Conservation (phyloP, 805 yeast genomes). For the Candida qinlingensis region DNA sequence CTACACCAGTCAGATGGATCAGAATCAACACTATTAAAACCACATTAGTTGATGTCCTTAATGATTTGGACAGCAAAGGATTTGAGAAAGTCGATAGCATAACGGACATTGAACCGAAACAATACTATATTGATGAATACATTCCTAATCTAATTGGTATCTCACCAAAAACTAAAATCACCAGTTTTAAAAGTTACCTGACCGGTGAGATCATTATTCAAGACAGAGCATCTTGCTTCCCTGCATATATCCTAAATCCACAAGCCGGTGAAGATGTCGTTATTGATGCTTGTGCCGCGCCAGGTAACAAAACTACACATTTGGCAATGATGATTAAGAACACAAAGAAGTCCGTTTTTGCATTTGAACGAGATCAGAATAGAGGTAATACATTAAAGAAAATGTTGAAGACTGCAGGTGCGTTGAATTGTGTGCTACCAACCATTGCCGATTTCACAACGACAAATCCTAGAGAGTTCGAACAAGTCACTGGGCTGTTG, state of each 20-base stretch:
- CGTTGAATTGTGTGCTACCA: slow-evolving; percentile 35
- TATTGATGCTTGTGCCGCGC: slow-evolving; percentile 96
- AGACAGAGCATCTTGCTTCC: slow-evolving; percentile 96
- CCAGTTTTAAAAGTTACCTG: slow-evolving; percentile 62
- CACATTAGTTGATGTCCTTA: slow-evolving; percentile 26
- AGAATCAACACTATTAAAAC: slow-evolving; percentile 63
- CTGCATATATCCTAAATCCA: slow-evolving; percentile 77
- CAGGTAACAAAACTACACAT: slow-evolving; percentile 97
- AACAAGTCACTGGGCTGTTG: slow-evolving; percentile 68
- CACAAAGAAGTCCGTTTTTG: slow-evolving; percentile 45
- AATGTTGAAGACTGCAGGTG: slow-evolving; percentile 81
- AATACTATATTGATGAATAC: slow-evolving; percentile 65
- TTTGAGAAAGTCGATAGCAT: slow-evolving; percentile 38
- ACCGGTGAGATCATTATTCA: slow-evolving; percentile 83
- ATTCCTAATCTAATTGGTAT: slow-evolving; percentile 79
- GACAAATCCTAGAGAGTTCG: slow-evolving; percentile 45
- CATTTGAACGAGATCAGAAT: slow-evolving; percentile 80
- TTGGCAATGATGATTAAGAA: slow-evolving; percentile 58
- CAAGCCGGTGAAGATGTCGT: slow-evolving; percentile 47
- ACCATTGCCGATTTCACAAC: slow-evolving; percentile 47
- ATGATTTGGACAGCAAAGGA: slow-evolving; percentile 34
- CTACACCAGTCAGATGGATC: slow-evolving; percentile 76
- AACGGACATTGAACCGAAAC: slow-evolving; percentile 44
- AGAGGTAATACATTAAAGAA: slow-evolving; percentile 64
- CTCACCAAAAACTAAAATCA: slow-evolving; percentile 67